Percentiles rank a stretch among this genome's conserved stretches.
phyloP scores from a whole-genome alignment of 2,329 filamentous ascomycete genomes.

The Cucurbitaria berberidis region DNA sequence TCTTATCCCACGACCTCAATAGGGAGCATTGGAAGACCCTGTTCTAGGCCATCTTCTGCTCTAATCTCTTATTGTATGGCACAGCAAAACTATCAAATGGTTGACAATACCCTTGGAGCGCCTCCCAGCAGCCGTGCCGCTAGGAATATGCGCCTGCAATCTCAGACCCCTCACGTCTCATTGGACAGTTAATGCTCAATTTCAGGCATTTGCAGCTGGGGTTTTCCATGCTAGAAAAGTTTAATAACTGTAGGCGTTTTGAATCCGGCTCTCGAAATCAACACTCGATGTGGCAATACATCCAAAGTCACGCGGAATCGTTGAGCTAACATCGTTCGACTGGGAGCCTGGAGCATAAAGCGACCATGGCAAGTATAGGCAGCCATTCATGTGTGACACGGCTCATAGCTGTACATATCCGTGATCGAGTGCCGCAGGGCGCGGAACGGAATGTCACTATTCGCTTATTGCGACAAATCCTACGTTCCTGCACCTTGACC shows the following conservation, averaged over 20 bases:
- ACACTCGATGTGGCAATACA: neutral
- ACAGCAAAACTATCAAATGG: neutral
- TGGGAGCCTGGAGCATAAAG: neutral
- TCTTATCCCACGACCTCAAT: neutral
- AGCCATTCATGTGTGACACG: neutral
- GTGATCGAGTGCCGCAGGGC: neutral
- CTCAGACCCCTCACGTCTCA: neutral
- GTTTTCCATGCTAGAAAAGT: too few species aligned
- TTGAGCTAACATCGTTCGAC: neutral
- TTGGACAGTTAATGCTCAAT: neutral
- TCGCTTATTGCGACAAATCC: neutral
- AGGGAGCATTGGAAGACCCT: neutral
- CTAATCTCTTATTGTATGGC: neutral
- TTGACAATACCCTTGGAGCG: neutral
- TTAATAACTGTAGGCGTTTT: too few species aligned
- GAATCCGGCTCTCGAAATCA: too few species aligned
- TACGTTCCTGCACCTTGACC: neutral
- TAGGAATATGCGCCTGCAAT: neutral
- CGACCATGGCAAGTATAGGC: neutral
- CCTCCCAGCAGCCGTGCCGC: neutral
- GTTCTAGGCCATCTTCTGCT: neutral
- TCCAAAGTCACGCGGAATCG: neutral
- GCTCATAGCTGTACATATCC: constrained; percentile 1
- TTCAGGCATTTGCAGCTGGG: neutral
- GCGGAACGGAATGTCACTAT: constrained; percentile 2